These are phyloP conservation scores for Sarocladium kiliense DNA, from an alignment of 2,329 filamentous ascomycete species.

Conservation along the genomic window DNA sequence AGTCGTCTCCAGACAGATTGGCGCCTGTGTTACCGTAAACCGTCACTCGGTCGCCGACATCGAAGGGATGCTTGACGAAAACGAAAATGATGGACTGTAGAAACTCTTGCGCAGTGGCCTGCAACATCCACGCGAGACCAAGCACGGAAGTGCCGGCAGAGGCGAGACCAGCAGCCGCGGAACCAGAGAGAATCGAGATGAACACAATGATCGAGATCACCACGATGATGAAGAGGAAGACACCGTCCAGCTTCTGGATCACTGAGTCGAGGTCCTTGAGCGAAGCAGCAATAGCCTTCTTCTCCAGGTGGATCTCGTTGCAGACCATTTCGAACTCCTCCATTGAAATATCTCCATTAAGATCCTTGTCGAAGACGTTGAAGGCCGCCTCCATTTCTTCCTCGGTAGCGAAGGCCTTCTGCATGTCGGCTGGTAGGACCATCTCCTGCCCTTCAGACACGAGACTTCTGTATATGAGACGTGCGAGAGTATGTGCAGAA, in stretches of 20 bases:
- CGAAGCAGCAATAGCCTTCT: conserved; percentile 91
- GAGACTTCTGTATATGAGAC: conserved; percentile 84
- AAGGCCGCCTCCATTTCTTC: conserved; percentile 90
- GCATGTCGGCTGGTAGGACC: conserved; percentile 72
- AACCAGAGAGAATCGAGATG: conserved; percentile 82
- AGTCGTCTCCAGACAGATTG: conserved; percentile 78
- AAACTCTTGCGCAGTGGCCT: conserved; percentile 90
- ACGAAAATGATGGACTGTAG: conserved; percentile 92
- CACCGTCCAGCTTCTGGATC: conserved; percentile 80
- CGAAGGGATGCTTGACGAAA: conserved; percentile 95
- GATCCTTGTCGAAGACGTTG: conserved; percentile 88
- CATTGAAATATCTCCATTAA: conserved; percentile 95
- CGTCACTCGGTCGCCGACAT: conserved; percentile 88
- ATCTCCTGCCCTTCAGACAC: conserved; percentile 70
- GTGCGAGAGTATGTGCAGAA: conserved; percentile 78
- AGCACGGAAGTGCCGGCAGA: conserved; percentile 85
- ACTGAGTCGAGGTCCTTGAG: conserved; percentile 94
- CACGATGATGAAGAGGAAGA: conserved; percentile 81
- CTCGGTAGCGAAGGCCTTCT: conserved; percentile 69
- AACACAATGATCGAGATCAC: conserved; percentile 82
- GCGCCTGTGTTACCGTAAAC: conserved; percentile 87
- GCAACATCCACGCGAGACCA: conserved; percentile 87
- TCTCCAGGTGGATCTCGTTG: conserved; percentile 89
- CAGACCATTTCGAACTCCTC: conserved; percentile 90
- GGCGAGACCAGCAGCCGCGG: conserved; percentile 84